These are phyloP conservation scores for Ophiostoma montium DNA, from an alignment of 2,329 filamentous ascomycete genomes.

Conservation along the genomic window DNA sequence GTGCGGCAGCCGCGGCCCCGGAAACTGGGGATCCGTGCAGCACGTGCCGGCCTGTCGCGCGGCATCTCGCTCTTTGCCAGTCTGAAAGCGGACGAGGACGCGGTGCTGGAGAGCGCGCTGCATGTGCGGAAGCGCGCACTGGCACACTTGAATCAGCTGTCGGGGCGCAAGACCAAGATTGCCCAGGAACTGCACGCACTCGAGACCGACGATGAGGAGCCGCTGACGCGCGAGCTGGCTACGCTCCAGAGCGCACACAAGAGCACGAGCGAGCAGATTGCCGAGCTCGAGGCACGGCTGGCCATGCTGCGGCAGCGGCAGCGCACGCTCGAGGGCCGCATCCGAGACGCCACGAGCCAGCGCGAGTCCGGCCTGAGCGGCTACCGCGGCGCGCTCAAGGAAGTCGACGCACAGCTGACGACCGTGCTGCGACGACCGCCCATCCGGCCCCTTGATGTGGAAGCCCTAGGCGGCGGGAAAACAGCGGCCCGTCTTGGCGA, in stretches of 20 bases:
- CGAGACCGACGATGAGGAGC: conserved; percentile 40
- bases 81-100: conserved; percentile 56
- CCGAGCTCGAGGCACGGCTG: conserved; percentile 49
- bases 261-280: conserved; percentile 47
- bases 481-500: neutral
- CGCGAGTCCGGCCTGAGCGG: conserved; percentile 59
- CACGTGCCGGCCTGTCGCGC: conserved; percentile 49
- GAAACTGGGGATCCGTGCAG: conserved; percentile 43
- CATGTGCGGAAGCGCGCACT: conserved; percentile 43
- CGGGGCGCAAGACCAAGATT: conserved; percentile 35
- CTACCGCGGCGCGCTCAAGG: conserved; percentile 51
- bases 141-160: conserved; percentile 38
- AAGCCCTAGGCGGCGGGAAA: conserved; percentile 21
- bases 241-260: conserved; percentile 41
- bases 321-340: conserved; percentile 42
- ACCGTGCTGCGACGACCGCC: conserved; percentile 45
- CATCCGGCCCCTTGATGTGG: conserved; percentile 35
- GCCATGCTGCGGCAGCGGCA: conserved; percentile 45
- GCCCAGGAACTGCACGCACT: conserved; percentile 37
- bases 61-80: conserved; percentile 50
- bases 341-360: conserved; percentile 48
- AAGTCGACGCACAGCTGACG: conserved; percentile 49
- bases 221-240: conserved; percentile 46
- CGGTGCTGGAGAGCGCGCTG: conserved; percentile 42
- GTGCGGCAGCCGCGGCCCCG: conserved; percentile 42